Percentiles rank a stretch among this genome's conserved stretches.
phyloP scores from a whole-genome alignment of 345 rosid genomes.

The Linum trigynum region DNA sequence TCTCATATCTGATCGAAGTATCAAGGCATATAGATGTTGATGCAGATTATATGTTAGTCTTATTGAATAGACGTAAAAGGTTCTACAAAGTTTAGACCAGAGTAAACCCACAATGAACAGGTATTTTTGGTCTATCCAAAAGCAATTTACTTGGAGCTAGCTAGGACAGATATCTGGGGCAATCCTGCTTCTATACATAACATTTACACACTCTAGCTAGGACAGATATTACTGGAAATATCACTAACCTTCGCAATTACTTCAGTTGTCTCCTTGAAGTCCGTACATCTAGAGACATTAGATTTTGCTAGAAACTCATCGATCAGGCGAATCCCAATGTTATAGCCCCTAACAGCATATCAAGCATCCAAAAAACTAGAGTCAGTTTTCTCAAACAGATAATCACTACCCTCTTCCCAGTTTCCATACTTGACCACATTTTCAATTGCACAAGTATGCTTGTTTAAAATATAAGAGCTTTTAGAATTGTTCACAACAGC shows the following conservation, averaged over 20 bases:
- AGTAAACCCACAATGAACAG: background rate
- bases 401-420: background rate
- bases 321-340: constrained; percentile 69
- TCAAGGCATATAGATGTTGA: background rate
- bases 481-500: too few species aligned
- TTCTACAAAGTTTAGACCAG: too few species aligned
- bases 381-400: background rate
- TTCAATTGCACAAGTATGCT: background rate
- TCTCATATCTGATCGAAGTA: background rate
- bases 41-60: too few species aligned
- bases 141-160: background rate
- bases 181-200: background rate
- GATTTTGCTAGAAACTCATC: constrained; percentile 93
- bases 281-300: constrained; percentile 73
- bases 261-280: constrained; percentile 89
- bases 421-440: background rate
- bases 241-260: constrained; percentile 67
- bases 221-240: background rate
- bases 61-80: too few species aligned
- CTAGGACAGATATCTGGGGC: background rate
- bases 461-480: too few species aligned
- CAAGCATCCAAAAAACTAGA: background rate
- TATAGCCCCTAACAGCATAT: constrained; percentile 61
- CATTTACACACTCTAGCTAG: background rate
- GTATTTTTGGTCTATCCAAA: background rate